A percentile compares a stretch with the other conserved stretches of the same genome.
phyloP scores from a whole-genome alignment of 1,284 basidiomycete species.

The Leccinum huronense region DNA sequence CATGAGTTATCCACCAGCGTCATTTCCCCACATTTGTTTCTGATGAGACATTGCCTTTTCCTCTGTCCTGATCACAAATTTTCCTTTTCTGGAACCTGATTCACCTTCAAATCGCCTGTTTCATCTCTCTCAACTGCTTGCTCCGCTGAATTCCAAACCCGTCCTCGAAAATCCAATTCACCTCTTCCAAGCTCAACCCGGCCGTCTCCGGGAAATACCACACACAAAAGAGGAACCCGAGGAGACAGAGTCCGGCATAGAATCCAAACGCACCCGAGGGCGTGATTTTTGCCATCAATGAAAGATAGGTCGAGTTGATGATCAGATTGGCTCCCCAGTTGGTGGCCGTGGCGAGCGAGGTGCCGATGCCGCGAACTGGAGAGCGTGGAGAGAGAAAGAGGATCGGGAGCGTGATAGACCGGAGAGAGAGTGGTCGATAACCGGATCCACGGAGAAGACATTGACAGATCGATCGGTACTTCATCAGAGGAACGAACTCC shows the following conservation, averaged over 20 bases:
- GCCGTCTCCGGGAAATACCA: slow-evolving; percentile 77
- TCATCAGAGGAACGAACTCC: not conserved
- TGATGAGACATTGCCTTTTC: not conserved
- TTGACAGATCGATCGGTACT: not conserved
- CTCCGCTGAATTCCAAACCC: slow-evolving; percentile 62
- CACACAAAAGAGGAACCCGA: slow-evolving; percentile 69
- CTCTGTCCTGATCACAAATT: not conserved
- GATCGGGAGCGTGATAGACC: not conserved
- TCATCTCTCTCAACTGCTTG: slow-evolving; percentile 31
- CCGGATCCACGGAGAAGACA: not conserved
- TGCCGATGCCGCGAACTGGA: slow-evolving; percentile 76
- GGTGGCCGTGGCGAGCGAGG: slow-evolving; percentile 74
- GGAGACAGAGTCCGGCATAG: slow-evolving; percentile 72
- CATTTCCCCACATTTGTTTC: not conserved
- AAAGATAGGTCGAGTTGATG: slow-evolving; percentile 77
- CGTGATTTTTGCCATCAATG: slow-evolving; percentile 72
- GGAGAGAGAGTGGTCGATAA: not conserved
- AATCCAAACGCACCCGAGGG: slow-evolving; percentile 80
- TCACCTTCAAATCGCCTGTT: slow-evolving; percentile 16
- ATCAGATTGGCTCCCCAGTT: slow-evolving; percentile 83
- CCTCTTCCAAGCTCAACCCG: slow-evolving; percentile 76
- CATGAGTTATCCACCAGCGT: not conserved
- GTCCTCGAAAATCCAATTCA: slow-evolving; percentile 55
- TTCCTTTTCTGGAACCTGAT: not conserved
- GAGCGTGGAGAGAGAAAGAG: not conserved